Conservation (phyloP, 371 early-diverging fungal species). For the Sporodiniella umbellata region DNA sequence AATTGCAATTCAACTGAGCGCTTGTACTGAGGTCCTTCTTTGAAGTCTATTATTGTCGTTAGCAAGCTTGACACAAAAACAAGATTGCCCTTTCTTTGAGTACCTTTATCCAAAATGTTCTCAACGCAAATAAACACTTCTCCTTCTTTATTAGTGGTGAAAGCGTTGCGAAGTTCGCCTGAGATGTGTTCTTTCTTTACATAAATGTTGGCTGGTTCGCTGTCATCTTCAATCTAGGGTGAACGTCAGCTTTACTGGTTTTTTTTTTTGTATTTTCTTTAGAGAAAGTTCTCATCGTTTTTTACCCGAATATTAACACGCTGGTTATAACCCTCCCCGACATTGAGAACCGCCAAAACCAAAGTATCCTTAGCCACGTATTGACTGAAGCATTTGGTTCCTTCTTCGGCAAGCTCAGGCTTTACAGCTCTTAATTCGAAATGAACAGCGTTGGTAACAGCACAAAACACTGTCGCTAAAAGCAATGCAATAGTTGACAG, state of each 20-base stretch:
- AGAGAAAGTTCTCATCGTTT: no score
- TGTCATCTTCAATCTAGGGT: conserved; percentile 70
- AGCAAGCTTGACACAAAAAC: no score
- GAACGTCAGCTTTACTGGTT: no score
- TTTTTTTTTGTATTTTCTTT: neutral
- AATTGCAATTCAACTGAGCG: conserved; percentile 72
- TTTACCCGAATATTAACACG: conserved; percentile 67
- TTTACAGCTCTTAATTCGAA: conserved; percentile 68
- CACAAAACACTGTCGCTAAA: conserved; percentile 20
- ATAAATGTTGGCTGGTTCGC: conserved; percentile 58
- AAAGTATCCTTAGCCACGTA: conserved; percentile 69
- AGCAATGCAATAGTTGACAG: conserved; percentile 17
- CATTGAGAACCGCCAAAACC: conserved; percentile 70
- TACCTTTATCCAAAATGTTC: conserved; percentile 60
- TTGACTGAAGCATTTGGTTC: conserved; percentile 69
- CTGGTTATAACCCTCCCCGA: conserved; percentile 66
- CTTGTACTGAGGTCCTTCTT: conserved; percentile 51
- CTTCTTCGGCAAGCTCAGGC: conserved; percentile 25
- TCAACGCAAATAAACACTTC: conserved; percentile 86
- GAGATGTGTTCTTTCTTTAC: conserved; percentile 52
- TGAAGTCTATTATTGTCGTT: conserved; percentile 41
- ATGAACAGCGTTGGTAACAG: conserved; percentile 56
- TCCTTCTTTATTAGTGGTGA: conserved; percentile 80
- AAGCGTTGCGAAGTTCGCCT: conserved; percentile 54
- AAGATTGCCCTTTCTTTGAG: no score